Percentiles rank a stretch among this genome's conserved stretches.
phyloP scores from a whole-genome alignment of 2,329 filamentous ascomycete genomes.

The Tolypocladium album region DNA sequence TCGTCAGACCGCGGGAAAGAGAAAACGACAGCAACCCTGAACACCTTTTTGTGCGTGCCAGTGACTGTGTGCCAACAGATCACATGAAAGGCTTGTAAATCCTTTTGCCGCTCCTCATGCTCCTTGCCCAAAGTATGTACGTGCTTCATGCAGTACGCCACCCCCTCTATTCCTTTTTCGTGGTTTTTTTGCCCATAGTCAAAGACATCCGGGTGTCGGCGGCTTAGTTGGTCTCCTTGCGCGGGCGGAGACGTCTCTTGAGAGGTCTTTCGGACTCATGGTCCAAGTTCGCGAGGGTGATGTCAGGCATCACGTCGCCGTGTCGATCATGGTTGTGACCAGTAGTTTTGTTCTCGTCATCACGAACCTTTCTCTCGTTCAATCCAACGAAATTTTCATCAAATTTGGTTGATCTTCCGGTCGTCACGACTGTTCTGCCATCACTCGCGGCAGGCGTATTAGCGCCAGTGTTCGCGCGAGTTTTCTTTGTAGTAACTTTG shows the following conservation, averaged over 20 bases:
- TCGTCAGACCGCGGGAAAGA: not conserved
- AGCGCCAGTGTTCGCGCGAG: too few species aligned
- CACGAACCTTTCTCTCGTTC: too few species aligned
- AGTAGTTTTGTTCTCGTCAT: too few species aligned
- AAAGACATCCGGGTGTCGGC: not conserved
- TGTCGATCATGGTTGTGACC: too few species aligned
- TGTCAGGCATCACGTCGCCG: not conserved
- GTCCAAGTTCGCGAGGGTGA: not conserved
- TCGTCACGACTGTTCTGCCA: too few species aligned
- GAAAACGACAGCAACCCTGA: not conserved
- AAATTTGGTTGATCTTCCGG: too few species aligned
- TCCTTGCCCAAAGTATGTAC: not conserved
- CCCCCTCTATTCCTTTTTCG: not conserved
- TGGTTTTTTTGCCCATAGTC: not conserved
- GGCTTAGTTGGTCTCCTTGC: not conserved
- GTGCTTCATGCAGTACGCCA: not conserved
- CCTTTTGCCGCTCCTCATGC: not conserved
- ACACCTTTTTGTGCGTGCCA: not conserved
- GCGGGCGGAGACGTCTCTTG: constrained; percentile 3
- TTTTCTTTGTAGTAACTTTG: too few species aligned
- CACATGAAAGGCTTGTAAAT: not conserved
- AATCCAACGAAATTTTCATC: too few species aligned
- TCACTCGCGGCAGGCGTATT: too few species aligned
- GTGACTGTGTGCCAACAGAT: not conserved
- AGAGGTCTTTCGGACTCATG: not conserved